These are phyloP conservation scores for Phlebopus sp. DNA, from an alignment of 1,284 basidiomycete species.

Conservation along the genomic window DNA sequence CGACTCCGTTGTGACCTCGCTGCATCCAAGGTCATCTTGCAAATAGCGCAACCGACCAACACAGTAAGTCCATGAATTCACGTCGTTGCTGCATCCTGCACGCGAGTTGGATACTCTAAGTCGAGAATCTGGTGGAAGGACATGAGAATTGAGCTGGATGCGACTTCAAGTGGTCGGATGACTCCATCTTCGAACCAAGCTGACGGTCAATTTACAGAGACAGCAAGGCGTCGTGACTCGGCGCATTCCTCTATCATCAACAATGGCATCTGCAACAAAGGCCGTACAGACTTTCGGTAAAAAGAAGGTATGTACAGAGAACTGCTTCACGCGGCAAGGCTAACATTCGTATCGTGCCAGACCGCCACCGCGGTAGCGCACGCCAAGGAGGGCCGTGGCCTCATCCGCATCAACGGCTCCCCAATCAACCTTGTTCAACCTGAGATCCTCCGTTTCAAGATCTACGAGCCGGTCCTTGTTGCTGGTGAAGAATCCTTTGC, in stretches of 20 bases:
- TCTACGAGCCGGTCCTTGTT: conserved; percentile 94
- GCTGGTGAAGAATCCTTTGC: conserved; percentile 84
- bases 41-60: conserved; percentile 34
- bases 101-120: background rate
- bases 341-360: conserved; percentile 40
- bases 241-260: conserved; percentile 14
- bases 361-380: conserved; percentile 96
- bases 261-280: conserved; percentile 70
- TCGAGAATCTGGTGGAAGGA: conserved; percentile 13
- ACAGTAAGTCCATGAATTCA: conserved; percentile 38
- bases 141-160: conserved; percentile 40
- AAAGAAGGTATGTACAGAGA: conserved; percentile 79
- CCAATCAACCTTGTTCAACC: conserved; percentile 95
- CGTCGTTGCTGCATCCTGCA: conserved; percentile 2
- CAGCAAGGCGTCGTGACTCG: conserved; percentile 9
- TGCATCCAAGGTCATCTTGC: conserved; percentile 22
- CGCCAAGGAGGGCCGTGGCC: conserved; percentile 94
- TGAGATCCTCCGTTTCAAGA: conserved; percentile 95
- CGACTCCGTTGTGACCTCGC: background rate
- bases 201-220: conserved; percentile 23
- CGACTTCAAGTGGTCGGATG: conserved; percentile 34
- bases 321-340: conserved; percentile 1
- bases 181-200: conserved; percentile 18
- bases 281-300: conserved; percentile 98
- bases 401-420: conserved; percentile 96